These are phyloP conservation scores for Pichia insulana DNA, from an alignment of 805 yeast genomes.

Conservation along the genomic window DNA sequence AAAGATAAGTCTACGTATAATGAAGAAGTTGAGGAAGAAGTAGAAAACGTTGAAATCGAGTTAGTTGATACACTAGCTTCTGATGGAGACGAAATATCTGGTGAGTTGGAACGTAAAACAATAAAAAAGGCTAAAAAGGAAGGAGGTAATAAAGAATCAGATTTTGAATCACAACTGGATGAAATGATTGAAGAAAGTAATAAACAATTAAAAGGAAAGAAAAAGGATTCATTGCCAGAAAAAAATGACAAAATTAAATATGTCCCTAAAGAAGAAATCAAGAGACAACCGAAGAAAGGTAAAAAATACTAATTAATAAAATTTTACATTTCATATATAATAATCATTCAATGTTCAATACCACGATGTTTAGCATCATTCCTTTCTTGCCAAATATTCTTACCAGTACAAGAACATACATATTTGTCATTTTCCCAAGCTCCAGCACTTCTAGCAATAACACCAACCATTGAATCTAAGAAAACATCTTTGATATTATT, in stretches of 20 bases:
- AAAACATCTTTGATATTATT: conserved; percentile 31
- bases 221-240: not conserved
- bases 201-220: not conserved
- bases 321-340: not conserved
- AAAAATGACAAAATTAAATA: not conserved
- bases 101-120: not conserved
- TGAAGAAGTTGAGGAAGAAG: not conserved
- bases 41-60: conserved; percentile 6
- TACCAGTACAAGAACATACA: conserved; percentile 92
- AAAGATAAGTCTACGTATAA: not conserved
- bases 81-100: not conserved
- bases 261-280: not conserved
- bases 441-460: conserved; percentile 93
- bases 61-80: no score
- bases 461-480: conserved; percentile 58
- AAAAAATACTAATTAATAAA: not conserved
- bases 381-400: conserved; percentile 93
- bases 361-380: conserved; percentile 63
- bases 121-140: not conserved
- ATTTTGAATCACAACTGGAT: conserved; percentile 5
- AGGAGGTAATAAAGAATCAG: not conserved
- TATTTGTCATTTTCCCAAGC: conserved; percentile 92
- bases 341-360: conserved; percentile 20
- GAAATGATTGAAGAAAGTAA: conserved; percentile 2
- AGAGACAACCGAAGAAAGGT: not conserved